phyloP scores from a whole-genome alignment of 495 filamentous ascomycete species.

The Aspergillus nanangensis region DNA sequence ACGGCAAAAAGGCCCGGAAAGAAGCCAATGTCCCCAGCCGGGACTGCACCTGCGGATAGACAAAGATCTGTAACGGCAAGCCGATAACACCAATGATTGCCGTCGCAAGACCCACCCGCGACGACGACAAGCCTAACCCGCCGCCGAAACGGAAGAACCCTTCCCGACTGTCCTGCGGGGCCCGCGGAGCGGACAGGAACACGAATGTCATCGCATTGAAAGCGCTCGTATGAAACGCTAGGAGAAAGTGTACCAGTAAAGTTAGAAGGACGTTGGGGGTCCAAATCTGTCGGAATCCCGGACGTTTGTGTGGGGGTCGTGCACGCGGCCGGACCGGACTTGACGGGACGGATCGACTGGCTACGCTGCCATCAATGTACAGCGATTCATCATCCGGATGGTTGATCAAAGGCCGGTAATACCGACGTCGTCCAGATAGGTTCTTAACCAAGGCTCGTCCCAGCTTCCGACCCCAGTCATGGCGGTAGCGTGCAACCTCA shows the following conservation, averaged over 20 bases:
- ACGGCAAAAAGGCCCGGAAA: conserved; percentile 52
- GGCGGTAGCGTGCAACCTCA: conserved; percentile 37
- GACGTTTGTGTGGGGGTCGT: conserved; percentile 23
- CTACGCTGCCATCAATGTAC: conserved; percentile 25
- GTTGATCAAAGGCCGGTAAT: conserved; percentile 26
- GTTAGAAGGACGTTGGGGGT: conserved; percentile 59
- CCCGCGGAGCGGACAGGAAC: conserved; percentile 63
- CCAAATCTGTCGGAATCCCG: conserved; percentile 56
- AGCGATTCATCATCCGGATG: conserved; percentile 26
- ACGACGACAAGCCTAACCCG: conserved; percentile 65
- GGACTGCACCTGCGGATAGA: conserved; percentile 60
- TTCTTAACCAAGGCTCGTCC: conserved; percentile 35
- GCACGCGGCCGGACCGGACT: conserved; percentile 18
- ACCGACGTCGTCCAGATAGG: conserved; percentile 22
- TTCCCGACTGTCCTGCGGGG: conserved; percentile 38
- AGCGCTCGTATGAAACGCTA: conserved; percentile 70
- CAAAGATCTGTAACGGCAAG: conserved; percentile 62
- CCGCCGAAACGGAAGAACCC: conserved; percentile 63
- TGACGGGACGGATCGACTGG: conserved; percentile 23
- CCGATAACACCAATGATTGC: conserved; percentile 66
- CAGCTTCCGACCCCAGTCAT: conserved; percentile 47
- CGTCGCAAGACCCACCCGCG: conserved; percentile 64
- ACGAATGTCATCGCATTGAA: conserved; percentile 73
- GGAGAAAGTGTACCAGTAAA: conserved; percentile 57
- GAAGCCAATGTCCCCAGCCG: conserved; percentile 58